Evolutionary conservation across 2,329 filamentous ascomycete species (phyloP).

Genomic region (Dactylellina leptospora): DNA sequence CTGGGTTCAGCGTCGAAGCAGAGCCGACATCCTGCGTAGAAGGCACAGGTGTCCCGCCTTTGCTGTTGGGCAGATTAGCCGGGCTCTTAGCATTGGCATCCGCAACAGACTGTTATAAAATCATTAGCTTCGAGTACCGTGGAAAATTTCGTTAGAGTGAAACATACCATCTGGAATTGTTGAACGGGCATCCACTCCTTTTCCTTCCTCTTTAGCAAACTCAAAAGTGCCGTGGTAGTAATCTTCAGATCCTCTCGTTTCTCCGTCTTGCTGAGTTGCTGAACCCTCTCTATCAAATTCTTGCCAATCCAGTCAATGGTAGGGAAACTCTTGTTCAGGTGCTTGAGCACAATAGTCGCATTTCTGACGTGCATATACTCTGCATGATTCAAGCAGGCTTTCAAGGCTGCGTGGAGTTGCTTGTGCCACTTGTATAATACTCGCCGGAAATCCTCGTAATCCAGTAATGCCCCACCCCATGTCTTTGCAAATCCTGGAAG

Average conservation of each 20-base stretch:
- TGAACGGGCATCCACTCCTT: constrained; percentile 57
- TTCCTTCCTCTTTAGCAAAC: constrained; percentile 56
- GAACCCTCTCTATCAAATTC: constrained; percentile 56
- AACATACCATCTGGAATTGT: constrained; percentile 57
- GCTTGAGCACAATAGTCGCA: constrained; percentile 86
- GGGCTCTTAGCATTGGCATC: constrained; percentile 50
- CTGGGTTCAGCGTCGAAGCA: constrained; percentile 11
- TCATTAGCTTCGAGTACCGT: constrained; percentile 15
- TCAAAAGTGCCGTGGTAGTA: constrained; percentile 56
- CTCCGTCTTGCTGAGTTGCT: constrained; percentile 56
- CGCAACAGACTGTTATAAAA: constrained; percentile 36
- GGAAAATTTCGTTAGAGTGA: constrained; percentile 3
- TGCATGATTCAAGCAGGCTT: constrained; percentile 76
- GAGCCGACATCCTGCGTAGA: constrained; percentile 29
- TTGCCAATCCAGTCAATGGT: constrained; percentile 87
- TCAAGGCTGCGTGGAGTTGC: constrained; percentile 79
- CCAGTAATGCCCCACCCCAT: constrained; percentile 71
- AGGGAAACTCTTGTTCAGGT: constrained; percentile 82
- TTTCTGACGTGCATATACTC: constrained; percentile 99
- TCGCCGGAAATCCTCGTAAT: constrained; percentile 85
- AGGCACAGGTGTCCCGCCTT: constrained; percentile 48
- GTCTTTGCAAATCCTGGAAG: constrained; percentile 78
- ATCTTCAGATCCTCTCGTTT: constrained; percentile 58
- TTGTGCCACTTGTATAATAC: constrained; percentile 91
- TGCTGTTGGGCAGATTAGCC: constrained; percentile 26